Base-by-base conservation (phyloP, 768 basidiomycete genomes). In the Termitomyces bulborhizus region DNA sequence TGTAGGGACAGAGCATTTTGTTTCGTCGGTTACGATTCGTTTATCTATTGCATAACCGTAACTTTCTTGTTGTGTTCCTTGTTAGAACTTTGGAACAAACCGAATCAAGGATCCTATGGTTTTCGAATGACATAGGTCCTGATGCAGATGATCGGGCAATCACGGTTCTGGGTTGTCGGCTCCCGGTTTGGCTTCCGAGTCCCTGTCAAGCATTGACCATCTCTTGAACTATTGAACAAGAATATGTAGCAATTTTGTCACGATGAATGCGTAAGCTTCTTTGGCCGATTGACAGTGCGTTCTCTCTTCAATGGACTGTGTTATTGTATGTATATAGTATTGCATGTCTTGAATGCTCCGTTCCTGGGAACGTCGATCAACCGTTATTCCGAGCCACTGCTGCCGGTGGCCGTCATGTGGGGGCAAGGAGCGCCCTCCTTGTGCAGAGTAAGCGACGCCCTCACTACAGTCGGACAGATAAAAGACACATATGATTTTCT, bases 401-500 rank as follows among this genome's bases (percentile, higher is more conserved):
- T 24, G 21, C 34, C 34, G 47, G 47, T 12, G 13, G 47, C 32
- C 34, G 47, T 48, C 47, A 48, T 48, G 47, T 48, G 47, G 31
- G 18, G 31, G 31, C 3, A 6, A 11, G 6, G 12, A 47, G 46
- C n/a, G 31, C 11, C 46, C 46, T 29, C 12, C 12, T 31, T 16
- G 27, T 29, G 45, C 21, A 9, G n/a, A 12, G 6, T 42, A 24
- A 47, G 21, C 57, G 51, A 54, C 26, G n/a, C 27, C 49, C 18
- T 36, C 34, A n/a, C 27, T 24, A 13, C 44, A 49, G 1, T 53
- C 55, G 55, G 55, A 46, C 7, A 40, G 47, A 56, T 46, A 47
- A 46, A 55, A 36, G 24, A 39, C 46, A 47, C 42, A 52, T 46
- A 48, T 42, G 36, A 11, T 29, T 29, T 13, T 16, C 36, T 42